A percentile compares a stretch with the other conserved stretches of the same genome.
These are phyloP conservation scores for Phycomyces blakesleeanus DNA, from an alignment of 192 early-diverging fungal species.

Conservation along the genomic window DNA sequence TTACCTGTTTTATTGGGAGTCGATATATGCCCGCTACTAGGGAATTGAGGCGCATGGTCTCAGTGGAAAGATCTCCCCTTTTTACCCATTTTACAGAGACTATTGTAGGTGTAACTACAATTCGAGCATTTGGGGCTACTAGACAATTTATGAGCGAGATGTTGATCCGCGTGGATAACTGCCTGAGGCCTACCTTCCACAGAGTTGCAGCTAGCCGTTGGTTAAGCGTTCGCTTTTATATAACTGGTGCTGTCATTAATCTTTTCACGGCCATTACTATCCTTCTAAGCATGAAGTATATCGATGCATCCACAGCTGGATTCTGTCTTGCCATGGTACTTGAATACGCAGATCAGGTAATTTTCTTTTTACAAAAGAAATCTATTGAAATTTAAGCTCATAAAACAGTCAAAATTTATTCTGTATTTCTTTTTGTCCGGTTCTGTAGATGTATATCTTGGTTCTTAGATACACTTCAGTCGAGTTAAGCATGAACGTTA, in stretches of 20 bases:
- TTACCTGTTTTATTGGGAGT: conserved; percentile 26
- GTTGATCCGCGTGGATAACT: conserved; percentile 55
- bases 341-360: conserved; percentile 69
- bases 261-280: conserved; percentile 66
- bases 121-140: conserved; percentile 75
- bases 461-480: conserved; percentile 62
- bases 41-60: conserved; percentile 90
- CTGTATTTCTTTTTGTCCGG: not conserved
- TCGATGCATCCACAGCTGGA: conserved; percentile 82
- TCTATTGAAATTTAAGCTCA: conserved; percentile 60
- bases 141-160: conserved; percentile 62
- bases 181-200: conserved; percentile 75
- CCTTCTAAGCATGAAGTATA: conserved; percentile 37
- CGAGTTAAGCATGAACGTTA: conserved; percentile 74
- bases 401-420: not conserved
- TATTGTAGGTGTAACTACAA: conserved; percentile 74
- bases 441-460: conserved; percentile 48
- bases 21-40: conserved; percentile 74
- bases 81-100: conserved; percentile 69
- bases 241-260: conserved; percentile 63
- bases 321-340: conserved; percentile 78
- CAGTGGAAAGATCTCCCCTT: conserved; percentile 67
- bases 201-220: conserved; percentile 77
- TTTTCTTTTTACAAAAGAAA: conserved; percentile 70
- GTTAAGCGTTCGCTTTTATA: conserved; percentile 72